Conservation (phyloP, 2,329 filamentous ascomycete genomes). For the Arthrobotrys sinensis region DNA sequence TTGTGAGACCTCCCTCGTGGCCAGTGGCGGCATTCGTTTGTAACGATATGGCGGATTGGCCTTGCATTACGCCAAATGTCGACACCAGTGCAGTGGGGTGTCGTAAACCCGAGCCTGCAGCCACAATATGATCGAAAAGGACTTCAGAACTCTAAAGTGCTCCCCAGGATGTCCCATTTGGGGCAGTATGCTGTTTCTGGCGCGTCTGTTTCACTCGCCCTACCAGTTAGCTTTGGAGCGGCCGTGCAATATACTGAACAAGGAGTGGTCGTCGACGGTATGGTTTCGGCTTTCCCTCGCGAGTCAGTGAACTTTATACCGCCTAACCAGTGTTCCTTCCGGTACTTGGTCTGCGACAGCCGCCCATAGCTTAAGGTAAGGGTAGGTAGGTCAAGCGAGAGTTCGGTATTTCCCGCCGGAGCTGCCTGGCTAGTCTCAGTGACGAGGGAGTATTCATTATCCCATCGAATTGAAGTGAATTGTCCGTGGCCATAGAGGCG, state of each 20-base stretch:
- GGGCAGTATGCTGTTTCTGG: constrained; percentile 44
- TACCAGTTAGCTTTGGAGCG: constrained; percentile 23
- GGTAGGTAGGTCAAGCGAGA: constrained; percentile 59
- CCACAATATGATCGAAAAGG: constrained; percentile 35
- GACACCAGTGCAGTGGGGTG: constrained; percentile 24
- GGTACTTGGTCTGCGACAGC: constrained; percentile 39
- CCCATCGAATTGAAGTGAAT: not conserved
- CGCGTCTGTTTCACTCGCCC: constrained; percentile 59
- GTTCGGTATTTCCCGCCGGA: constrained; percentile 54
- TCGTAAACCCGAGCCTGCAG: constrained; percentile 35
- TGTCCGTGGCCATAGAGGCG: not conserved
- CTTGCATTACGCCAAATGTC: constrained; percentile 25
- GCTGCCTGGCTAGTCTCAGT: constrained; percentile 13
- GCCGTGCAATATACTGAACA: not conserved
- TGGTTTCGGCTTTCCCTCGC: constrained; percentile 44
- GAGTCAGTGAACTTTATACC: constrained; percentile 60
- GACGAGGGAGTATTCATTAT: constrained; percentile 10
- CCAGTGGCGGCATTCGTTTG: constrained; percentile 32
- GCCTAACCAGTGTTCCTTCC: constrained; percentile 35
- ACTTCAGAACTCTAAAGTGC: constrained; percentile 35
- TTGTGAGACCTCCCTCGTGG: constrained; percentile 35
- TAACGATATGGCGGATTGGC: constrained; percentile 24
- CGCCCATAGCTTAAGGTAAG: constrained; percentile 45
- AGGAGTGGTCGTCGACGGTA: constrained; percentile 23
- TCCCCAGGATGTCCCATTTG: constrained; percentile 28